Evolutionary conservation across 306 rosid genomes (phyloP).

Genomic region (Lathyrus aphaca): DNA sequence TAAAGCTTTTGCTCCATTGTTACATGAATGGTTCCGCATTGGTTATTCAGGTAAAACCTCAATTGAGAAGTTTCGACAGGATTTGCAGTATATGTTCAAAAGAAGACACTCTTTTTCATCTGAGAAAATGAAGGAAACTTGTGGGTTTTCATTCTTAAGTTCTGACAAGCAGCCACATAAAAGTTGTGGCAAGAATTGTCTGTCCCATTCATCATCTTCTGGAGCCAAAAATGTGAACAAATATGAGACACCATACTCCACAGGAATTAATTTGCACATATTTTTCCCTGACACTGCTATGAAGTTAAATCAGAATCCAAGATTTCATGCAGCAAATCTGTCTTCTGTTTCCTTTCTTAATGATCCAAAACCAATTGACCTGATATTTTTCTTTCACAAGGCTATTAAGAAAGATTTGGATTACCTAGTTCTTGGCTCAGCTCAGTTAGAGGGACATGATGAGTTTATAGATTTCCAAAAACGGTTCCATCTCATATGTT

Average conservation of each 20-base stretch:
- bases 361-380: slow-evolving; percentile 78
- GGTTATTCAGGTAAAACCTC: slow-evolving; percentile 85
- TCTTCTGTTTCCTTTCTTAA: slow-evolving; percentile 49
- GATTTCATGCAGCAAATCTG: slow-evolving; percentile 43
- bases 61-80: slow-evolving; percentile 60
- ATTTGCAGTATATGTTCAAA: slow-evolving; percentile 72
- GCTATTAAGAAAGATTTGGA: slow-evolving; percentile 93
- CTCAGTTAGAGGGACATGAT: slow-evolving; percentile 66
- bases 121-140: slow-evolving; percentile 53
- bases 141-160: slow-evolving; percentile 52
- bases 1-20: slow-evolving; percentile 63
- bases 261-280: slow-evolving; percentile 65
- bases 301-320: slow-evolving; percentile 50
- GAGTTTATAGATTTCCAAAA: slow-evolving; percentile 57
- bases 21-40: slow-evolving; percentile 78
- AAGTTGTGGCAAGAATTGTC: slow-evolving; percentile 45
- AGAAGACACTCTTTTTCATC: slow-evolving; percentile 55
- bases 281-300: slow-evolving; percentile 61
- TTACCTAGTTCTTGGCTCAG: slow-evolving; percentile 74
- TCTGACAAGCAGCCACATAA: slow-evolving; percentile 44
- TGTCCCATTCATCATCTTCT: slow-evolving; percentile 49
- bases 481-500: slow-evolving; percentile 66
- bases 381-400: slow-evolving; percentile 84
- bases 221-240: slow-evolving; percentile 45
- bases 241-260: slow-evolving; percentile 65